These are phyloP conservation scores for Moelleriella libera DNA, from an alignment of 2,329 filamentous ascomycete genomes.

Conservation along the genomic window DNA sequence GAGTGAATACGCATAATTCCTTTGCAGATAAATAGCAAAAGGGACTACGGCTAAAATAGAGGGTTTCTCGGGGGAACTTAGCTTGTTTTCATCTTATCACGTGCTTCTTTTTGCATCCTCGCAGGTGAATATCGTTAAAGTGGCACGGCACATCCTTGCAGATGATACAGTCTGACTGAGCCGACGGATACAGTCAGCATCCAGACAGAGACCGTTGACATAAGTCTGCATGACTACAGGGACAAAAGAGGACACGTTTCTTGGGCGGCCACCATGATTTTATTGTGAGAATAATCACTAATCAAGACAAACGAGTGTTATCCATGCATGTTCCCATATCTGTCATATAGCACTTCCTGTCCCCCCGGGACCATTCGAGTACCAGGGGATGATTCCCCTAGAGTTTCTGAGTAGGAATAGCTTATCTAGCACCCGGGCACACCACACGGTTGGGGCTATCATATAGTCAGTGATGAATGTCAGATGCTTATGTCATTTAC, in stretches of 20 bases:
- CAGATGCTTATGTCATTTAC: background rate
- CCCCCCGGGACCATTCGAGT: background rate
- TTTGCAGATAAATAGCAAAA: background rate
- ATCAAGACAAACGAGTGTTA: background rate
- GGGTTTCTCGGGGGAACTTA: background rate
- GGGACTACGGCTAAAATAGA: background rate
- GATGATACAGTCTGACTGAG: too few species aligned
- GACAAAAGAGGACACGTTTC: too few species aligned
- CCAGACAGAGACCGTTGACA: too few species aligned
- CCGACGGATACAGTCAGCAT: too few species aligned
- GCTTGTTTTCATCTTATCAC: too few species aligned
- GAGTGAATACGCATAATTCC: constrained; percentile 2
- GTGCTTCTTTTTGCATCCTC: too few species aligned
- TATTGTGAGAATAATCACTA: background rate
- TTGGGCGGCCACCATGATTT: background rate
- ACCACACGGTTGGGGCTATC: constrained; percentile 1
- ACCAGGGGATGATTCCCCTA: background rate
- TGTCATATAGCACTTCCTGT: background rate
- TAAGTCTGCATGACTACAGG: too few species aligned
- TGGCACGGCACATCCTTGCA: too few species aligned
- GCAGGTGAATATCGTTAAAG: too few species aligned
- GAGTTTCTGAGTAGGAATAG: background rate
- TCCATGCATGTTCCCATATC: background rate
- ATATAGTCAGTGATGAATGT: background rate
- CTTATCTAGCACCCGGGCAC: constrained; percentile 1